A percentile compares a stretch with the other conserved stretches of the same genome.
These are phyloP conservation scores for Physcia stellaris DNA, from an alignment of 495 filamentous ascomycete species.

Conservation along the genomic window DNA sequence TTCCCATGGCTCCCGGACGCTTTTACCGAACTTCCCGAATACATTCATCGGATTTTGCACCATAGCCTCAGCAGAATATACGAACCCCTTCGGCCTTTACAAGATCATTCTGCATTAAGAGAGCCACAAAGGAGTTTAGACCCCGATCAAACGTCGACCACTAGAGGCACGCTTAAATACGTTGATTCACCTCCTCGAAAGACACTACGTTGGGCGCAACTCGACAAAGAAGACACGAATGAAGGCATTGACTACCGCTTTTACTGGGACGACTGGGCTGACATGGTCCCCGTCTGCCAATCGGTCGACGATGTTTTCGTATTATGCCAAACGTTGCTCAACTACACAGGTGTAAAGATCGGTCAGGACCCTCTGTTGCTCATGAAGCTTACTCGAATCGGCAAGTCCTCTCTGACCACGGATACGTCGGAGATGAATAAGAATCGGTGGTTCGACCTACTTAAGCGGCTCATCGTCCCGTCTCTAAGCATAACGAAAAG, in stretches of 20 bases:
- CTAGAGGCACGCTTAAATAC: slow-evolving; percentile 53
- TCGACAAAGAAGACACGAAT: slow-evolving; percentile 58
- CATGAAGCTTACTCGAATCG: slow-evolving; percentile 69
- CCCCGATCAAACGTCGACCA: slow-evolving; percentile 44
- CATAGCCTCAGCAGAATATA: slow-evolving; percentile 65
- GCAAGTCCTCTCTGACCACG: slow-evolving; percentile 52
- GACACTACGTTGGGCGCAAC: slow-evolving; percentile 60
- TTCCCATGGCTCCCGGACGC: slow-evolving; percentile 83
- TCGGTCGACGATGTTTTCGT: slow-evolving; percentile 79
- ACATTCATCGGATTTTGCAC: slow-evolving; percentile 72
- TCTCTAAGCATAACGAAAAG: slow-evolving; percentile 67
- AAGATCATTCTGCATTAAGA: slow-evolving; percentile 24
- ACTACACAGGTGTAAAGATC: slow-evolving; percentile 73
- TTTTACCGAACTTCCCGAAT: slow-evolving; percentile 60
- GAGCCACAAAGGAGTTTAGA: slow-evolving; percentile 38
- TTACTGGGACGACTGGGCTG: slow-evolving; percentile 96
- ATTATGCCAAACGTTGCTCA: slow-evolving; percentile 73
- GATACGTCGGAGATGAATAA: slow-evolving; percentile 57
- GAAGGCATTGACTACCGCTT: slow-evolving; percentile 71
- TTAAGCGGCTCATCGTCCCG: slow-evolving; percentile 70
- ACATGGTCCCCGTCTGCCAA: slow-evolving; percentile 84
- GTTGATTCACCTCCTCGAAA: slow-evolving; percentile 41
- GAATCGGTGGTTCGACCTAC: slow-evolving; percentile 64
- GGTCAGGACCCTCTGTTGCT: slow-evolving; percentile 70
- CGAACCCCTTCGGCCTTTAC: slow-evolving; percentile 33